Base-by-base conservation (phyloP, 2,329 filamentous ascomycete genomes). In the Ceratocystis harringtonii region DNA sequence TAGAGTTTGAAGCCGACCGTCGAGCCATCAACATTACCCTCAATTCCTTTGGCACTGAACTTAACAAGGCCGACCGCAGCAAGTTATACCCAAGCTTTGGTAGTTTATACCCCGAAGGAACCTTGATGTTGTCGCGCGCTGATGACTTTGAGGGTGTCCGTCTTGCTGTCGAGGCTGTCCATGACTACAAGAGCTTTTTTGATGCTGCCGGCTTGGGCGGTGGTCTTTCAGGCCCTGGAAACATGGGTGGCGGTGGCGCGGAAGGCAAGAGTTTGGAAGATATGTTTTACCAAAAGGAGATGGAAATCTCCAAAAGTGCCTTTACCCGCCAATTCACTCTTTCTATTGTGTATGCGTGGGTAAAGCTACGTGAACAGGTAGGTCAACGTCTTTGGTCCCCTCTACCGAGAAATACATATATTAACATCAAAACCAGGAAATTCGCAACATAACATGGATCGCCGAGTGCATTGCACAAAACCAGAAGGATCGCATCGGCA, bases 361-460 rank as follows among this genome's bases (percentile, higher is more conserved):
- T 99, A 67, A 96, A 95, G 80, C 79, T 99, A 72, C 85, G 92
- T 75, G 94, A 99, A 77, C 94, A 99, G 85, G 92, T 96, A 77
- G 75, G 86, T 74, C n/a, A 25, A 36, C 2, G 3, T 58, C 45
- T 50, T 1, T 10, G 43, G 0, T 10, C 15, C 8, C 1, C 28
- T 17, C 19, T n/a, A 28, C 22, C 61, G 8, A 61, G 62, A 3
- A 25, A 50, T 65, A 8, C 28, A 41, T 25, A 2, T 63, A 65
- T 73, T 78, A 72, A 80, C 72, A 30, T 50, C 3, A 2, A 10
- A 2, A 22, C 5, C 68, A 97, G 92, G 94, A 99, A 88, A 96
- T 97, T 72, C 89, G 94, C 70, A 99, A 99, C 77, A 96, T 99
- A 73, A 97, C 94, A 63, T 99, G 94, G 94, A 99, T 99, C 76